phyloP scores from a whole-genome alignment of 495 filamentous ascomycete genomes.

The Cercophora newfieldiana region DNA sequence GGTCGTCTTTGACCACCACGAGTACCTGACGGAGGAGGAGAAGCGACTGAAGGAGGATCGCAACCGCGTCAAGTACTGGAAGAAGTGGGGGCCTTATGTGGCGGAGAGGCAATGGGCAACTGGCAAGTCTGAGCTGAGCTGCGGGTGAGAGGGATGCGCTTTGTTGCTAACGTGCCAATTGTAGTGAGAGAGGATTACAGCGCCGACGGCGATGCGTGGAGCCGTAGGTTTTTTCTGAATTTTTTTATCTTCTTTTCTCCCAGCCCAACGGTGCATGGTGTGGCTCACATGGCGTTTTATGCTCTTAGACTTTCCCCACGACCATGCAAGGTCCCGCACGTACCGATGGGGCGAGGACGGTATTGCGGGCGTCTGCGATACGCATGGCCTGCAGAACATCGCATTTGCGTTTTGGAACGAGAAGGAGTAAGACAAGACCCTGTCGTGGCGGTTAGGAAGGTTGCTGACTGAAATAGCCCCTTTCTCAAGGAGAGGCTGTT shows the following conservation, averaged over 20 bases:
- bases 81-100: slow-evolving; percentile 86
- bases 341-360: slow-evolving; percentile 97
- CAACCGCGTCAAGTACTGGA: slow-evolving; percentile 83
- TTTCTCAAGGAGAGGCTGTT: slow-evolving; percentile 95
- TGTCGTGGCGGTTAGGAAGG: neutral
- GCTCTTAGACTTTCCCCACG: slow-evolving; percentile 80
- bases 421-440: slow-evolving; percentile 67
- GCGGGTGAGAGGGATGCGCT: neutral
- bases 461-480: slow-evolving; percentile 53
- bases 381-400: slow-evolving; percentile 86
- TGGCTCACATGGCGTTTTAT: slow-evolving; percentile 4
- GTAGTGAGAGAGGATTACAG: slow-evolving; percentile 91
- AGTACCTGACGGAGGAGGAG: slow-evolving; percentile 84
- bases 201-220: slow-evolving; percentile 89
- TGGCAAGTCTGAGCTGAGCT: slow-evolving; percentile 57
- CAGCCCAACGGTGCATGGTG: neutral
- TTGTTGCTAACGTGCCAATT: slow-evolving; percentile 25
- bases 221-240: slow-evolving; percentile 60
- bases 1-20: slow-evolving; percentile 84
- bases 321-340: slow-evolving; percentile 80
- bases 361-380: slow-evolving; percentile 92
- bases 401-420: slow-evolving; percentile 98
- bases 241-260: neutral
- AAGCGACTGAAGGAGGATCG: slow-evolving; percentile 82
- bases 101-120: slow-evolving; percentile 87